phyloP scores from a whole-genome alignment of 2,329 filamentous ascomycete species.

The Cordyceps javanica region DNA sequence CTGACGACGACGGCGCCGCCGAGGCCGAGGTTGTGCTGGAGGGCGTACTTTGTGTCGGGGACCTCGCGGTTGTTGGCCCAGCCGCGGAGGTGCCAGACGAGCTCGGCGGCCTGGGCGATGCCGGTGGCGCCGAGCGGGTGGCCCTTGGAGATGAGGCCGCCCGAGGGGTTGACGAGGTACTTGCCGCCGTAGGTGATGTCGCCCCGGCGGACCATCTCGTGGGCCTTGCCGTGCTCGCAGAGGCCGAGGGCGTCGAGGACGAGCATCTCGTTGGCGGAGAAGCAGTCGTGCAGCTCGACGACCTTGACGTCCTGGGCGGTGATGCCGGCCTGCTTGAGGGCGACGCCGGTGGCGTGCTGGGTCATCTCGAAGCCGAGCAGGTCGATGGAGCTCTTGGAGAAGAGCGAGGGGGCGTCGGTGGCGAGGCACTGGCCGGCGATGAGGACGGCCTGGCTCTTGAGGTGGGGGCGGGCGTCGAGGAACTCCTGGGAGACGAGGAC shows the following conservation, averaged over 20 bases:
- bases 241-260: conserved; percentile 82
- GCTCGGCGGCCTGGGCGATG: conserved; percentile 90
- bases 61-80: conserved; percentile 89
- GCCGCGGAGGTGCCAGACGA: conserved; percentile 90
- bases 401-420: conserved; percentile 77
- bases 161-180: conserved; percentile 86
- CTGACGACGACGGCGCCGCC: conserved; percentile 88
- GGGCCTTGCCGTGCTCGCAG: conserved; percentile 72
- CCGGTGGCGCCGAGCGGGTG: conserved; percentile 91
- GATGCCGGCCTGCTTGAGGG: conserved; percentile 68
- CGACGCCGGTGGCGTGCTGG: conserved; percentile 59
- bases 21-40: conserved; percentile 91
- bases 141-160: conserved; percentile 91
- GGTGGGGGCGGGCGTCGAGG: conserved; percentile 75
- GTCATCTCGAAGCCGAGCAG: conserved; percentile 87
- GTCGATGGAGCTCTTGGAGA: conserved; percentile 76
- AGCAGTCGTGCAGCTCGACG: conserved; percentile 94
- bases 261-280: conserved; percentile 91
- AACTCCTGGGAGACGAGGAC: conserved; percentile 86
- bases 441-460: conserved; percentile 74
- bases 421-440: conserved; percentile 83
- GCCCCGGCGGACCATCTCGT: conserved; percentile 79
- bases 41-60: conserved; percentile 60
- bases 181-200: conserved; percentile 88
- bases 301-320: conserved; percentile 68